Evolutionary conservation across 2,329 filamentous ascomycete genomes (phyloP).

Genomic region (Penicillium sp.): DNA sequence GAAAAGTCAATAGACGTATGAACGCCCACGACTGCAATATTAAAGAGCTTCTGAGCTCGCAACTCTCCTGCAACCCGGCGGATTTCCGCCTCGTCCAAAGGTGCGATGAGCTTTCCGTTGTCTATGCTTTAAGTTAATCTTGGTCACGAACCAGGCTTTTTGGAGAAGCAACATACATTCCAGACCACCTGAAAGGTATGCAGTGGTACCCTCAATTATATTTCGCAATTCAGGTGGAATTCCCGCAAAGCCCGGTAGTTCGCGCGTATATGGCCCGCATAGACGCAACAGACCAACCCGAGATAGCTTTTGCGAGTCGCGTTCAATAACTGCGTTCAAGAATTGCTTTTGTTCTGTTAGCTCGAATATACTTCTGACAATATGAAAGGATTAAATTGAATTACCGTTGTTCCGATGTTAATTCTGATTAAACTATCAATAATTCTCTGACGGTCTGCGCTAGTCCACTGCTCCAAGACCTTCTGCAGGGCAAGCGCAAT

Average conservation of each 20-base stretch:
- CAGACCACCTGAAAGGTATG: conserved; percentile 48
- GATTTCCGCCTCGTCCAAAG: background rate
- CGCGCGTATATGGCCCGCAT: conserved; percentile 45
- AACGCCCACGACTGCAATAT: conserved; percentile 53
- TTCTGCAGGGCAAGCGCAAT: conserved; percentile 36
- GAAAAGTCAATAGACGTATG: conserved; percentile 57
- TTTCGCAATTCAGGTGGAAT: conserved; percentile 44
- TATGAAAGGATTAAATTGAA: background rate
- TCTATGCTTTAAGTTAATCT: background rate
- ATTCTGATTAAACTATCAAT: conserved; percentile 35
- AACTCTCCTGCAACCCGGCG: background rate
- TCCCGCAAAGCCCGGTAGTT: conserved; percentile 50
- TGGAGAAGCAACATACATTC: background rate
- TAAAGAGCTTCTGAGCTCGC: background rate
- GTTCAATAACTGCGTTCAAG: conserved; percentile 50
- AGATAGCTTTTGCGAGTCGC: conserved; percentile 47
- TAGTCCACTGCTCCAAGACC: conserved; percentile 31
- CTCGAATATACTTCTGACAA: background rate
- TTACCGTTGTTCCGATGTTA: conserved; percentile 48
- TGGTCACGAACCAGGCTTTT: background rate
- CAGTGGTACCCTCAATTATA: conserved; percentile 46
- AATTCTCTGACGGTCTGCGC: conserved; percentile 24
- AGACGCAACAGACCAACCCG: conserved; percentile 52
- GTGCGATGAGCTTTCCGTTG: background rate
- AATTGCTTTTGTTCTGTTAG: conserved; percentile 33